Percentiles rank a stretch among this genome's conserved stretches.
These are phyloP conservation scores for Diospyros kaki DNA, from an alignment of 148 eudicot genomes.

Conservation along the genomic window DNA sequence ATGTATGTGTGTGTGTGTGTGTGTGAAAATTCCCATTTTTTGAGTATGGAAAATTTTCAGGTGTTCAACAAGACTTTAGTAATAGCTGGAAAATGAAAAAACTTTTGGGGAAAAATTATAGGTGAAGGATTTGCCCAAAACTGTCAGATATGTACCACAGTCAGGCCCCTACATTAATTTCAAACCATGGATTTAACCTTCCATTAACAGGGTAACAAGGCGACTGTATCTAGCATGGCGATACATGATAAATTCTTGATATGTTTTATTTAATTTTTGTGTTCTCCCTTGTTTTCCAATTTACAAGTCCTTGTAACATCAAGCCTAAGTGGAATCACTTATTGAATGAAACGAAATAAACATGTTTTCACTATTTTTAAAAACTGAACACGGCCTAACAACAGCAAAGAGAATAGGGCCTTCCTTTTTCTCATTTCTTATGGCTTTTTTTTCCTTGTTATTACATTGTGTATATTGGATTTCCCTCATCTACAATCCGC, in stretches of 20 bases:
- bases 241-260: neutral
- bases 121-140: neutral
- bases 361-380: no score
- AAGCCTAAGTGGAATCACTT: neutral
- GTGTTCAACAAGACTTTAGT: neutral
- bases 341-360: no score
- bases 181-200: neutral
- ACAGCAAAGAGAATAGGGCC: no score
- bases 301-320: neutral
- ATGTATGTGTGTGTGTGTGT: neutral
- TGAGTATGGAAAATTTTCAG: neutral
- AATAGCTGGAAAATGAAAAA: neutral
- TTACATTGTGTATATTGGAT: neutral
- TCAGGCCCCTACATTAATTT: neutral
- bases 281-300: neutral
- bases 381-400: no score
- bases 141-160: no score
- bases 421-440: no score
- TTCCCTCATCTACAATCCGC: neutral
- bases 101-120: neutral
- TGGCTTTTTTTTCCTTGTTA: no score
- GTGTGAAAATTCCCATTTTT: neutral
- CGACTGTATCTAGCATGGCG: neutral
- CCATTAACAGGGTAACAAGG: neutral
- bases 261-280: neutral